Conservation (phyloP, 345 rosid genomes). For the Balakata baccata region DNA sequence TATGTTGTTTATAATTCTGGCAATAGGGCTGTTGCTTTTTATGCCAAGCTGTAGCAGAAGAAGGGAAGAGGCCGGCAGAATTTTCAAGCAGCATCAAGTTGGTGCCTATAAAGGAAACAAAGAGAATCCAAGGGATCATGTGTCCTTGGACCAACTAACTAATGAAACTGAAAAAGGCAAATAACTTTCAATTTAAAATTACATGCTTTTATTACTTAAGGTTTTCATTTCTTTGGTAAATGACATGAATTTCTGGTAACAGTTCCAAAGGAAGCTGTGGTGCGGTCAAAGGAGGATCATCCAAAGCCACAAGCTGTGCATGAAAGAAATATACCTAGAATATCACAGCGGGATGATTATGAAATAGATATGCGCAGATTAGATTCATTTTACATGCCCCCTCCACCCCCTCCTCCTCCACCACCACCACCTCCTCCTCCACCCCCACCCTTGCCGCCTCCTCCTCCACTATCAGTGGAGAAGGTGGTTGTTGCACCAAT, state of each 20-base stretch:
- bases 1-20: conserved; percentile 51
- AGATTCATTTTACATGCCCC: conserved; percentile 40
- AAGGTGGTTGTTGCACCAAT: conserved; percentile 53
- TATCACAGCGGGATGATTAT: conserved; percentile 44
- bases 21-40: conserved; percentile 47
- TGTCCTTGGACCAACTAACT: conserved; percentile 40
- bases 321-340: conserved; percentile 10
- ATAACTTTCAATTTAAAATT: conserved; percentile 11
- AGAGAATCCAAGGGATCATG: conserved; percentile 48
- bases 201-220: conserved; percentile 1
- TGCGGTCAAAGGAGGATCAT: conserved; percentile 33
- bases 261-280: conserved; percentile 48
- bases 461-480: conserved; percentile 49
- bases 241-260: conserved; percentile 24
- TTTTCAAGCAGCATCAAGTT: conserved; percentile 59
- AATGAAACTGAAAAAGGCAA: conserved; percentile 64
- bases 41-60: conserved; percentile 52
- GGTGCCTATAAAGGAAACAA: conserved; percentile 66
- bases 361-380: conserved; percentile 53
- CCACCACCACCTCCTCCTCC: conserved; percentile 41
- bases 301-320: conserved; percentile 20
- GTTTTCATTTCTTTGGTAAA: conserved; percentile 6
- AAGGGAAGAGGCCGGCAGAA: conserved; percentile 47
- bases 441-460: conserved; percentile 48
- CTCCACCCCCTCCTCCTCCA: conserved; percentile 35